phyloP scores from a whole-genome alignment of 139 green algal genomes.

The Tetradesmus obliquus region DNA sequence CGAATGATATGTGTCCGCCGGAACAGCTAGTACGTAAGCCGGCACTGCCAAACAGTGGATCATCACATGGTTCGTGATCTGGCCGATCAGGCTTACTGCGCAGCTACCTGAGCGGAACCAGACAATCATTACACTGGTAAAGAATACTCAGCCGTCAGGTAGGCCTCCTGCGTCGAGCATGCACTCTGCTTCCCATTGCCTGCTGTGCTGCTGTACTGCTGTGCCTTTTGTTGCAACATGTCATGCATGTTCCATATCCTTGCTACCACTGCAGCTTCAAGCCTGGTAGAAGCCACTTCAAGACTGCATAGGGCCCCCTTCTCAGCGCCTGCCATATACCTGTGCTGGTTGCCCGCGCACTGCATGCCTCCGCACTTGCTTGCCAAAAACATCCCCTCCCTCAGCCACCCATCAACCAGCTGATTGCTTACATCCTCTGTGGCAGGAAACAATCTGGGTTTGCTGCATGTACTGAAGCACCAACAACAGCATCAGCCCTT shows the following conservation, averaged over 20 bases:
- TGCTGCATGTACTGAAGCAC: not conserved
- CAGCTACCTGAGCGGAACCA: not conserved
- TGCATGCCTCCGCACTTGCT: too few relatives aligned
- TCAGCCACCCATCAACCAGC: too few relatives aligned
- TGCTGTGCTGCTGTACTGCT: not conserved
- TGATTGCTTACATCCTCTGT: too few relatives aligned
- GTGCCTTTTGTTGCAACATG: not conserved
- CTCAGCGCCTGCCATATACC: too few relatives aligned
- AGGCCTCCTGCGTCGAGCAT: not conserved
- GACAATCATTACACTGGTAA: not conserved
- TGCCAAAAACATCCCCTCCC: too few relatives aligned
- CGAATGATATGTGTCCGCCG: too few relatives aligned
- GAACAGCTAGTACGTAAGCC: not conserved
- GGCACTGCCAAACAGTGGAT: not conserved
- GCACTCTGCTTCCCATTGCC: not conserved
- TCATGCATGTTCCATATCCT: too few relatives aligned
- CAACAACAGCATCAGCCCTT: not conserved
- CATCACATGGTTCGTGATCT: not conserved
- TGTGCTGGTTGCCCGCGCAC: too few relatives aligned
- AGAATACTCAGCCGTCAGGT: not conserved
- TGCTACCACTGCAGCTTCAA: not conserved
- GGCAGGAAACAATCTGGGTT: too few relatives aligned
- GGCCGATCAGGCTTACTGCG: not conserved
- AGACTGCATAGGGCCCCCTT: not conserved
- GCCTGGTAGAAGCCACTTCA: too few relatives aligned